Base-by-base conservation (phyloP, 495 filamentous ascomycete species). In the Neurospora discreta region DNA sequence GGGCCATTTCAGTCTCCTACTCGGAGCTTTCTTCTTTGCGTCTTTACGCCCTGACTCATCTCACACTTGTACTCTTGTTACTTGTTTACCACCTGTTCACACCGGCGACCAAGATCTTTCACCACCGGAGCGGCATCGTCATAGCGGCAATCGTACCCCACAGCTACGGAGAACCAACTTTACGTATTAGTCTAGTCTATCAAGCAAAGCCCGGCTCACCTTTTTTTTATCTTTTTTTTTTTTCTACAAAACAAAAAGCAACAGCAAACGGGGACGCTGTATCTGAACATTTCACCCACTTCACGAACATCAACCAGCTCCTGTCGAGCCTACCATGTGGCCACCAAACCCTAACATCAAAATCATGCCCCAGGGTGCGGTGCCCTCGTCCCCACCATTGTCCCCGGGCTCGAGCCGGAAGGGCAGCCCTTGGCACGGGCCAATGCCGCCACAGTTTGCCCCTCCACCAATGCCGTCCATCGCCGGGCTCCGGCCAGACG, bases 11-110 rank as follows among this genome's bases (percentile, higher is more conserved):
- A 78, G 78, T 86, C 84, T 85, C 85, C 85, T 81, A 80, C 81
- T 76, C 84, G 85, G 86, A 88, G 85, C 79, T 82, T 85, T 74
- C 76, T 83, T 80, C 79, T 82, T 79, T 81, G 82, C 82, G 82
- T 83, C 69, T 78, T 83, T 75, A 84, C 81, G 68, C 83, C 82
- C 77, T 85, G 80, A 85, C 74, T 72, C 70, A 42, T 5, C 68
- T 20, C 40, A 71, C n/a, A 69, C 52, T 41, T 65, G 8, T 52
- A 26, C 42, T 43, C 41, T 58, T 15, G 67, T 18, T 65, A 16
- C 11, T 65, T 10, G 13, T 36, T 26, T 65, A 65, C 52, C 52
- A 65, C 52, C 33, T 65, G 52, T 65, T 65, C 7, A 65, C 52
- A 9, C 52, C 52, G 26, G 33, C 13, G 9, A 4, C 26, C 52